A percentile compares a stretch with the other conserved stretches of the same genome.
Evolutionary conservation across 345 rosid species (phyloP).

Genomic region (Heritiera fomes): DNA sequence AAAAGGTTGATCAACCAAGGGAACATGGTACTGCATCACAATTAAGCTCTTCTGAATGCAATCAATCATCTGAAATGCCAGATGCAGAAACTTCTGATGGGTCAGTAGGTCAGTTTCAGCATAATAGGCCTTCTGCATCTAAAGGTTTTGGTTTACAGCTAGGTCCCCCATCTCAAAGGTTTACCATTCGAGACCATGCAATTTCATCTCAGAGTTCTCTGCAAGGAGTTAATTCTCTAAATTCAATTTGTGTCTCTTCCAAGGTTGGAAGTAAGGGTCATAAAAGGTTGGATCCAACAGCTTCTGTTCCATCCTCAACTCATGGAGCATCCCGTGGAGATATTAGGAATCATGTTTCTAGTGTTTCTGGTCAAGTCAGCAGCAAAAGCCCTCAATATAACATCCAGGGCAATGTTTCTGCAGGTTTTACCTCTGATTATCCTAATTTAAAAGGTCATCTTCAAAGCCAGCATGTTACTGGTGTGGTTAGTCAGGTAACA

Average conservation of each 20-base stretch:
- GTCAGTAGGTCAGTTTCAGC: slow-evolving; percentile 53
- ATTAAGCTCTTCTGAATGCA: slow-evolving; percentile 45
- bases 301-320: slow-evolving; percentile 24
- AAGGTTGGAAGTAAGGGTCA: slow-evolving; percentile 42
- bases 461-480: slow-evolving; percentile 43
- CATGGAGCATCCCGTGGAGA: slow-evolving; percentile 45
- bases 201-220: slow-evolving; percentile 43
- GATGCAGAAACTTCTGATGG: slow-evolving; percentile 56
- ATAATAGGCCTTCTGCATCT: slow-evolving; percentile 55
- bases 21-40: slow-evolving; percentile 47
- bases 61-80: slow-evolving; percentile 41
- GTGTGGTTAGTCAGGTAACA: slow-evolving; percentile 37
- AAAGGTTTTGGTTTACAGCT: slow-evolving; percentile 79
- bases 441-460: slow-evolving; percentile 46
- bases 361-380: slow-evolving; percentile 38
- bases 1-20: slow-evolving; percentile 73
- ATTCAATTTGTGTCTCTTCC: slow-evolving; percentile 35
- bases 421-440: slow-evolving; percentile 40
- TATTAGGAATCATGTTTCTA: slow-evolving; percentile 19
- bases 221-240: slow-evolving; percentile 30
- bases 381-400: slow-evolving; percentile 24
- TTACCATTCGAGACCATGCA: slow-evolving; percentile 35
- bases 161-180: slow-evolving; percentile 78
- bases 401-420: slow-evolving; percentile 31
- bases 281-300: slow-evolving; percentile 42